Base-by-base conservation (phyloP, 306 rosid genomes). In the Malus orientalis region DNA sequence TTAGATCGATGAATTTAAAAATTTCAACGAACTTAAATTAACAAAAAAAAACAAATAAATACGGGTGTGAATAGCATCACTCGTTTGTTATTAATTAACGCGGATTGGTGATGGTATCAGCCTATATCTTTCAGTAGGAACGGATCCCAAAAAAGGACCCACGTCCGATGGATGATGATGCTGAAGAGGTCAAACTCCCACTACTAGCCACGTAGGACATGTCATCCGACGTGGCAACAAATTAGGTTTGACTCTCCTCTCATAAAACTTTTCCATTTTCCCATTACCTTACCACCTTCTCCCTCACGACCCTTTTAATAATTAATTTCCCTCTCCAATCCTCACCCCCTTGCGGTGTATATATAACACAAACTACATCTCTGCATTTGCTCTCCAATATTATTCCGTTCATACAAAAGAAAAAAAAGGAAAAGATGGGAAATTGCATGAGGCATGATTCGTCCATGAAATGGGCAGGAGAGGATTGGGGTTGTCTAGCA, bases 391-490 rank as follows among this genome's bases (percentile, higher is more conserved):
- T 64, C 45, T 1, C 8, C 12, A 22, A 64, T 64, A 14, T 32
- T 30, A 6, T 64, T 32, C 27, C 27, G 29, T 58, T n/a, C 62
- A 58, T 11, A 58, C 62, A 58, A 53, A 30, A 51, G 6, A 68
- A 74, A 49, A 25, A 15, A 1, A 19, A 7, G 0, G 0, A 51
- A 1, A 1, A 36, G 13, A 93, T 93, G 98, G 98, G 98, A n/a
- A 93, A 93, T 4, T 93, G 98, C 82, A 44, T 93, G 70, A 78
- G 81, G 78, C 87, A 67, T 7, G 89, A 79, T 62, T 85, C 90
- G 16, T 74, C 85, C 33, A 40, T 62, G 81, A 74, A 45, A 8
- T 78, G 85, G 80, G 82, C 64, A 71, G 82, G 84, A 15, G 93
- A 86, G 6, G 89, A 89, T 0, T 89, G 88, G 89, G 85, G 82